Evolutionary conservation across 2,329 filamentous ascomycete genomes (phyloP), one percentile per base, ranked within the genome.

Genomic region (Fusarium coicis): DNA sequence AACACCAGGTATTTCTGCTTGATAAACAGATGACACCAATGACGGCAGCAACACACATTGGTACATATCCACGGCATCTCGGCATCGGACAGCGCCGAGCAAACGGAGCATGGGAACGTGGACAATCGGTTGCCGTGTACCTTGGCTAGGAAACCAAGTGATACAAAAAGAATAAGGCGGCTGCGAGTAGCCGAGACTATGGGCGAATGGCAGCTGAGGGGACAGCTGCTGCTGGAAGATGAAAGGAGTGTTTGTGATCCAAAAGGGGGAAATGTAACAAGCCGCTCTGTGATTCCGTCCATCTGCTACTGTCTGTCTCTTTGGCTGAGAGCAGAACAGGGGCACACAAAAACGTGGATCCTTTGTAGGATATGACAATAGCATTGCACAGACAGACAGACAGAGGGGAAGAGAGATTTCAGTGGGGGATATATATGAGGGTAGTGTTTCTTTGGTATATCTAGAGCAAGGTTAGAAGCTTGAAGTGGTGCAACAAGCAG

Each of bases 111-210:
- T 50, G 43, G 53, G 55, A 71, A 72, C 63, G 71, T 73, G 71
- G 70, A 55, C 50, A 57, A 30, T 58, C 53, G 55, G 52, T 21
- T 49, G 56, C 21, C 36, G 53, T 63, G 43, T 57, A n/a, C 37
- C 65, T 66, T 73, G 70, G 26, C 70, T 40, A 46, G 66, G 70
- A 67, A 74, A 73, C 71, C 47, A 37, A 55, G 71, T 74, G 40
- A 40, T 50, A 74, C 67, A 56, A 58, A 49, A 54, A 59, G 32
- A 36, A 56, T 74, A 63, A 52, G 68, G 72, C 72, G 55, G 50
- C 58, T 74, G 72, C 64, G 39, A 56, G 65, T 63, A 74, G 68
- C 72, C 72, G 72, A 67, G 50, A 55, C 26, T 19, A n/a, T 30
- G 36, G 36, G 32, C 53, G 57, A 74, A 74, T 72, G 34, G 44